These are phyloP conservation scores for Noccaea bulbosa DNA, from an alignment of 345 rosid genomes.

Conservation along the genomic window DNA sequence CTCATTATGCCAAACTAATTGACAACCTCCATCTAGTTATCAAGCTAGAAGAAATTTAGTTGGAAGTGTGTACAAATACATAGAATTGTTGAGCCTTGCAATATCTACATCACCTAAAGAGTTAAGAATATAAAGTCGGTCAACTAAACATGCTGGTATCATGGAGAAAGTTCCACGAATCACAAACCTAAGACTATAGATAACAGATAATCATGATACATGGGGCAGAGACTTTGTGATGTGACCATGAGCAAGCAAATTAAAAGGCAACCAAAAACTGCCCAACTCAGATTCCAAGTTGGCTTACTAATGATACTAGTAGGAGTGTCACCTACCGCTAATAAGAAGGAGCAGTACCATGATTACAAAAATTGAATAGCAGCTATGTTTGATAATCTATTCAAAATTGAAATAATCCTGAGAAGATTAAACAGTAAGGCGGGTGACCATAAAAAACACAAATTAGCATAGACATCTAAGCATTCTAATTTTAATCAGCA, in stretches of 20 bases:
- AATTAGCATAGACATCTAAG: constrained; percentile 24
- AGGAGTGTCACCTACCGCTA: constrained; percentile 11
- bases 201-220: background rate
- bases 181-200: background rate
- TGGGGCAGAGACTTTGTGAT: constrained; percentile 15
- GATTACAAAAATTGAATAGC: background rate
- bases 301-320: constrained; percentile 17
- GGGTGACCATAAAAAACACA: constrained; percentile 16
- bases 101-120: constrained; percentile 31
- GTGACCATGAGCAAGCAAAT: constrained; percentile 11
- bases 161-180: constrained; percentile 16
- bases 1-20: constrained; percentile 35
- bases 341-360: constrained; percentile 5
- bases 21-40: constrained; percentile 32
- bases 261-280: background rate
- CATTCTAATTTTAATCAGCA: constrained; percentile 16
- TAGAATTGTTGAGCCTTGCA: constrained; percentile 6
- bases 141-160: constrained; percentile 28
- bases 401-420: background rate
- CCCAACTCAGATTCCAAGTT: constrained; percentile 25
- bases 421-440: constrained; percentile 21
- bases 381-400: constrained; percentile 11
- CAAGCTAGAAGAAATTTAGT: constrained; percentile 27
- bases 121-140: background rate
- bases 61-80: constrained; percentile 18